These are phyloP conservation scores for Colletotrichum simmondsii DNA, from an alignment of 2,329 filamentous ascomycete species.

Conservation along the genomic window DNA sequence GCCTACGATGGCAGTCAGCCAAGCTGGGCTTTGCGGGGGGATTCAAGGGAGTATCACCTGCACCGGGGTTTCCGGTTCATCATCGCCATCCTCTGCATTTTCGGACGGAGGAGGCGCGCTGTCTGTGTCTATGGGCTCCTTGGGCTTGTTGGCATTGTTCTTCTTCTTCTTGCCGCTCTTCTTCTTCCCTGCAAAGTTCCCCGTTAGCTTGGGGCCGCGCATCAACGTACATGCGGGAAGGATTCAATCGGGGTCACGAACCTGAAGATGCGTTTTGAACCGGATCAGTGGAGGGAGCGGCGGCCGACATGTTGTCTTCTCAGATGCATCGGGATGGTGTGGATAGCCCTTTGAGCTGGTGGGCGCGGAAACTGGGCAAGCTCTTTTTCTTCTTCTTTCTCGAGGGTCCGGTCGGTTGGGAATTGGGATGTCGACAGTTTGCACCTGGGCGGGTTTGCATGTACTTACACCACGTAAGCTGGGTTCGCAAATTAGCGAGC, in stretches of 20 bases:
- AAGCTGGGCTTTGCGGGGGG: slow-evolving; percentile 29
- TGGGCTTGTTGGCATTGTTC: slow-evolving; percentile 62
- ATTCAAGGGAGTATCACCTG: slow-evolving; percentile 39
- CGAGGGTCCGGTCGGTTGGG: not conserved
- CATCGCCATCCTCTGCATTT: slow-evolving; percentile 52
- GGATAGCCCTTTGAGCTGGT: slow-evolving; percentile 33
- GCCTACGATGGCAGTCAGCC: slow-evolving; percentile 35
- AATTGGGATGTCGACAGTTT: slow-evolving; percentile 25
- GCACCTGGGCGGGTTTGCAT: slow-evolving; percentile 17
- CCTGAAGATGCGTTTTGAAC: slow-evolving; percentile 42
- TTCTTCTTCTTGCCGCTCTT: slow-evolving; percentile 71
- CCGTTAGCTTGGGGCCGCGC: slow-evolving; percentile 16
- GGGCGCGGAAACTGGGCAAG: not conserved
- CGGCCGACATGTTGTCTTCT: slow-evolving; percentile 42
- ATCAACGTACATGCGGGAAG: not conserved
- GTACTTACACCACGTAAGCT: slow-evolving; percentile 35
- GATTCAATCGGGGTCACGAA: slow-evolving; percentile 34
- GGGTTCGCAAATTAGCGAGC: slow-evolving; percentile 33
- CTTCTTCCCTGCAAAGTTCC: slow-evolving; percentile 56
- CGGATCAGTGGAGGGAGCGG: slow-evolving; percentile 39
- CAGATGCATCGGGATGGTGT: slow-evolving; percentile 32
- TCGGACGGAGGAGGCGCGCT: slow-evolving; percentile 45
- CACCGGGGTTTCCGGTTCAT: slow-evolving; percentile 54
- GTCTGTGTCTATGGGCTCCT: slow-evolving; percentile 49
- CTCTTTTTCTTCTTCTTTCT: slow-evolving; percentile 1